phyloP scores from a whole-genome alignment of 2,329 filamentous ascomycete genomes.

The Thelonectria blattea region DNA sequence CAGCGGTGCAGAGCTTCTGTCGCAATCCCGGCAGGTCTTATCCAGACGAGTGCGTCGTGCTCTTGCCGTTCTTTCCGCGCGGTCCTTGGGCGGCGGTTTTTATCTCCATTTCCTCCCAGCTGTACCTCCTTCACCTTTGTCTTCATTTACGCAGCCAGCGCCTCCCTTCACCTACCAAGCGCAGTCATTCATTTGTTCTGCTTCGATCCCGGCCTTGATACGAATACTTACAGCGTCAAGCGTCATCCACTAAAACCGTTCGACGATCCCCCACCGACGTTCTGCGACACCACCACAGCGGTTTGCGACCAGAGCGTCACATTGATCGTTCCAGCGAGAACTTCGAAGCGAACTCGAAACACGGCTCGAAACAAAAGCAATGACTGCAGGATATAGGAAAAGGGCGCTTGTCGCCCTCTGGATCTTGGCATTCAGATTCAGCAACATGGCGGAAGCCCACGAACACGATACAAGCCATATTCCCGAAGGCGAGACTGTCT shows the following conservation, averaged over 20 bases:
- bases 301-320: conserved; percentile 9
- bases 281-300: conserved; percentile 2
- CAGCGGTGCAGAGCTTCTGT: background rate
- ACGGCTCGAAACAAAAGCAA: conserved; percentile 20
- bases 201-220: conserved; percentile 9
- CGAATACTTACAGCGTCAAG: conserved; percentile 4
- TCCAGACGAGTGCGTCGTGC: conserved; percentile 6
- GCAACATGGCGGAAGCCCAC: conserved; percentile 47
- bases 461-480: conserved; percentile 61
- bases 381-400: conserved; percentile 27
- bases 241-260: conserved; percentile 21
- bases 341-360: conserved; percentile 15
- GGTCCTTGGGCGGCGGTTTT: background rate
- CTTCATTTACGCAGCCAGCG: background rate
- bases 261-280: conserved; percentile 29
- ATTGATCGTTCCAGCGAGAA: background rate
- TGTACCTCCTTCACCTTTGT: background rate
- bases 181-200: conserved; percentile 35
- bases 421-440: conserved; percentile 33
- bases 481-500: conserved; percentile 71
- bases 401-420: conserved; percentile 27
- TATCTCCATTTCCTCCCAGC: background rate
- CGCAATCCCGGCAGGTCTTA: conserved; percentile 4
- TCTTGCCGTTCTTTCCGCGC: background rate
- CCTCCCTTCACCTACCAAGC: background rate